Conservation (phyloP, 768 basidiomycete species). For the Phylloporus arenicola region DNA sequence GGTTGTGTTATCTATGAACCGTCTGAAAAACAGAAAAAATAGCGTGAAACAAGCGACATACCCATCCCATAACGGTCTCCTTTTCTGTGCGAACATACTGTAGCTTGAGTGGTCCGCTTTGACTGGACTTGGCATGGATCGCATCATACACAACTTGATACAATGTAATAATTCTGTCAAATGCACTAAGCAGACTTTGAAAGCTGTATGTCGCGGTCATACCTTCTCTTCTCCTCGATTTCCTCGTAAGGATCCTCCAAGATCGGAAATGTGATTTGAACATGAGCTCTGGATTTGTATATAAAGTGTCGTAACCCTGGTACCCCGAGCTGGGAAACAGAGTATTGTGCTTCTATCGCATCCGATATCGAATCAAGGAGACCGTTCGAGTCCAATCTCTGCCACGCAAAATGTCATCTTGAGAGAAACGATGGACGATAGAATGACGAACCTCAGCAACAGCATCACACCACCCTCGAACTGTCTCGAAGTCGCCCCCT, state of each 20-base stretch:
- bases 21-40: background rate
- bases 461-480: slow-evolving; percentile 68
- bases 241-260: slow-evolving; percentile 83
- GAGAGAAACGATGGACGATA: background rate
- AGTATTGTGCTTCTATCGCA: slow-evolving; percentile 56
- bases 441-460: slow-evolving; percentile 48
- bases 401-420: background rate
- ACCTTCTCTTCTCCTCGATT: slow-evolving; percentile 54
- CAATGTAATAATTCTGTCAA: slow-evolving; percentile 65
- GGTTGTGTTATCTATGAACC: slow-evolving; percentile 75
- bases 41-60: slow-evolving; percentile 34
- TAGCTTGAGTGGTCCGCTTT: slow-evolving; percentile 73
- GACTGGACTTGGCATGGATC: slow-evolving; percentile 86
- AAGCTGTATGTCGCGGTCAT: slow-evolving; percentile 5
- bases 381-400: slow-evolving; percentile 66
- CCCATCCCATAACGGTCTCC: slow-evolving; percentile 94
- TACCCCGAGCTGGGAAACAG: slow-evolving; percentile 71
- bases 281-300: slow-evolving; percentile 85
- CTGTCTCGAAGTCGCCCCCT: slow-evolving; percentile 79
- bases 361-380: slow-evolving; percentile 46
- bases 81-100: slow-evolving; percentile 82
- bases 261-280: slow-evolving; percentile 83
- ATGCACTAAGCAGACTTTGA: slow-evolving; percentile 5
- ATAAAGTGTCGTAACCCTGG: slow-evolving; percentile 91
- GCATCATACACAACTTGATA: slow-evolving; percentile 87